phyloP scores from a whole-genome alignment of 345 rosid species.

The Cardamine occulta region DNA sequence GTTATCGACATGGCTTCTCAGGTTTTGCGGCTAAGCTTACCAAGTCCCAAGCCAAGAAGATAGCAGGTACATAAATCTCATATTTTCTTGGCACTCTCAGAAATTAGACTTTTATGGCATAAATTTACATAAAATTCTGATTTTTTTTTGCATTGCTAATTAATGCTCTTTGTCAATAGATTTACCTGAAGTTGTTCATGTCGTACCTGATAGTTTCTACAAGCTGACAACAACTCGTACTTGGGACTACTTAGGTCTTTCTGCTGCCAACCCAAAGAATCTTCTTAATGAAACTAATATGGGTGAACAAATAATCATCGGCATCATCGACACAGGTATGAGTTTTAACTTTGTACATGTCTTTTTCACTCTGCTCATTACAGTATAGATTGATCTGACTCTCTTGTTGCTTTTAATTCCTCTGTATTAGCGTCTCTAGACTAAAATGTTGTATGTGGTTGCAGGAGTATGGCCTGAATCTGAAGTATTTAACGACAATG shows the following conservation, averaged over 20 bases:
- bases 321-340: slow-evolving; percentile 44
- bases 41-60: too few relatives aligned
- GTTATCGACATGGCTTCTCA: too few relatives aligned
- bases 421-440: neutral
- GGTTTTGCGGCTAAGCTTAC: too few relatives aligned
- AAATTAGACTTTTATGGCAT: too few relatives aligned
- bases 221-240: slow-evolving; percentile 52
- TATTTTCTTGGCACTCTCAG: too few relatives aligned
- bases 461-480: slow-evolving; percentile 40
- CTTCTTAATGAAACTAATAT: slow-evolving; percentile 36
- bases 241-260: slow-evolving; percentile 57
- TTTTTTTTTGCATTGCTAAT: too few relatives aligned
- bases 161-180: too few relatives aligned
- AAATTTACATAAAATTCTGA: too few relatives aligned
- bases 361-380: too few relatives aligned
- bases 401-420: neutral
- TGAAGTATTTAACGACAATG: slow-evolving; percentile 43
- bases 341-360: neutral
- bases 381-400: neutral
- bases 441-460: neutral
- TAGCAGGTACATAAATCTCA: too few relatives aligned
- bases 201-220: neutral
- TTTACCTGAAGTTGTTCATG: too few relatives aligned
- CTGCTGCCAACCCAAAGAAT: slow-evolving; percentile 34
- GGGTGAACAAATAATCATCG: slow-evolving; percentile 45